Conservation (phyloP, 768 basidiomycete genomes). For the Lactarius indigo region DNA sequence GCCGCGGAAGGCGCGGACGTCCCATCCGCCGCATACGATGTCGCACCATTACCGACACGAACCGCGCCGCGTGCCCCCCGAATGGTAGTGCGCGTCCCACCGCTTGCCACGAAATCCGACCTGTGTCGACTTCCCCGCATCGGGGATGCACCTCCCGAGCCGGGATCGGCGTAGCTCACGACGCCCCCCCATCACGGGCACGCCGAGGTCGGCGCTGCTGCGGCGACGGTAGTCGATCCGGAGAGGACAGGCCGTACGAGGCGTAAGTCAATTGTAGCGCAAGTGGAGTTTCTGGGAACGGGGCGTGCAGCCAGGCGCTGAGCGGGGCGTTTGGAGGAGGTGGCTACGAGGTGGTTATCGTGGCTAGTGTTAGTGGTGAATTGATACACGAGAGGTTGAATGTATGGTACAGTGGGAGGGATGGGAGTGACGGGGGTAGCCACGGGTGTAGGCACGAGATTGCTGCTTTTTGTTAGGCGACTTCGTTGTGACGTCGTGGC, state of each 20-base stretch:
- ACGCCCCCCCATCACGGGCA: constrained; percentile 56
- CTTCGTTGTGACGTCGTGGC: too few species aligned
- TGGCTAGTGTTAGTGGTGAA: too few species aligned
- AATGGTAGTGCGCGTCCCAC: constrained; percentile 53
- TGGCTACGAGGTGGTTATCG: constrained; percentile 32
- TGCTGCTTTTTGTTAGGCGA: constrained; percentile 41
- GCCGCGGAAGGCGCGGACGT: constrained; percentile 32
- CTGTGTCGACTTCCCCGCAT: constrained; percentile 78
- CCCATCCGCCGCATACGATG: constrained; percentile 46
- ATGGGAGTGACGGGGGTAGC: constrained; percentile 21
- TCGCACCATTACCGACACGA: constrained; percentile 36
- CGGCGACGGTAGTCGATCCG: constrained; percentile 32
- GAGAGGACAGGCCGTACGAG: constrained; percentile 76
- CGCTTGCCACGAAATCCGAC: constrained; percentile 72
- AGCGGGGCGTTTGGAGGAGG: constrained; percentile 45
- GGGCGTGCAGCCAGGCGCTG: constrained; percentile 11
- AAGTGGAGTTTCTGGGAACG: constrained; percentile 62
- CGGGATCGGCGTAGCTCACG: constrained; percentile 85
- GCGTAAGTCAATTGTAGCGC: constrained; percentile 80
- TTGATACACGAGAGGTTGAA: constrained; percentile 28
- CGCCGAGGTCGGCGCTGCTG: constrained; percentile 37
- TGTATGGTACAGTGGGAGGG: constrained; percentile 39
- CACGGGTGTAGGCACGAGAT: constrained; percentile 37
- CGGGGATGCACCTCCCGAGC: constrained; percentile 75
- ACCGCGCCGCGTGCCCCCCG: too few species aligned